A percentile compares a stretch with the other conserved stretches of the same genome.
phyloP scores from a whole-genome alignment of 2,329 filamentous ascomycete species.

The Sporothrix curviconia region DNA sequence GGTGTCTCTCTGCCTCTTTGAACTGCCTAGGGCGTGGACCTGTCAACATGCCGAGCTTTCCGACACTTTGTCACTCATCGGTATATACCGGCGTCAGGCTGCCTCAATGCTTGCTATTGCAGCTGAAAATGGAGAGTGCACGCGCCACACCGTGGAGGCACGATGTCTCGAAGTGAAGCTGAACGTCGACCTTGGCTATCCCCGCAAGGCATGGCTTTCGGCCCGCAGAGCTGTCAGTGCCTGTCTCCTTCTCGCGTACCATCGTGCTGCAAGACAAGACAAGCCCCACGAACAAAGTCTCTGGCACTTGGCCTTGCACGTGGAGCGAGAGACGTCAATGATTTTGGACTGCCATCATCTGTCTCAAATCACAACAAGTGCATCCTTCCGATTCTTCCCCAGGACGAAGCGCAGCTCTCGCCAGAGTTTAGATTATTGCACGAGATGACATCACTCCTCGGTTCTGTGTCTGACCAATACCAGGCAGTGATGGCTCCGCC shows the following conservation, averaged over 20 bases:
- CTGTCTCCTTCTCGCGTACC: constrained; percentile 44
- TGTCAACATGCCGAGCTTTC: constrained; percentile 29
- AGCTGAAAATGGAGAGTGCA: constrained; percentile 40
- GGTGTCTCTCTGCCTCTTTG: background rate
- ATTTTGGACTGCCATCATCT: constrained; percentile 47
- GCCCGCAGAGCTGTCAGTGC: constrained; percentile 45
- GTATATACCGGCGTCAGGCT: constrained; percentile 39
- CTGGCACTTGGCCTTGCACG: constrained; percentile 35
- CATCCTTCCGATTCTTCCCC: background rate
- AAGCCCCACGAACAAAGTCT: constrained; percentile 27
- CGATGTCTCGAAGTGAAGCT: constrained; percentile 45
- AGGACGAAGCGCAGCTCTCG: background rate
- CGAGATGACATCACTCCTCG: constrained; percentile 19
- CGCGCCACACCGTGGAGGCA: constrained; percentile 46
- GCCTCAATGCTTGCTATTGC: constrained; percentile 40
- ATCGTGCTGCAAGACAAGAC: constrained; percentile 28
- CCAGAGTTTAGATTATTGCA: constrained; percentile 5
- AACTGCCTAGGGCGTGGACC: constrained; percentile 21
- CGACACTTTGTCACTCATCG: constrained; percentile 36
- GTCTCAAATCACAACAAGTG: constrained; percentile 25
- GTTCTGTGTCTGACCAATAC: constrained; percentile 5
- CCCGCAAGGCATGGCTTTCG: constrained; percentile 47
- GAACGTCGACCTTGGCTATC: constrained; percentile 48
- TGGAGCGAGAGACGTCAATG: constrained; percentile 45
- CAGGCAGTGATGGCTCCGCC: background rate